Evolutionary conservation across 768 basidiomycete species (phyloP).

Genomic region (Suillus hirtellus): DNA sequence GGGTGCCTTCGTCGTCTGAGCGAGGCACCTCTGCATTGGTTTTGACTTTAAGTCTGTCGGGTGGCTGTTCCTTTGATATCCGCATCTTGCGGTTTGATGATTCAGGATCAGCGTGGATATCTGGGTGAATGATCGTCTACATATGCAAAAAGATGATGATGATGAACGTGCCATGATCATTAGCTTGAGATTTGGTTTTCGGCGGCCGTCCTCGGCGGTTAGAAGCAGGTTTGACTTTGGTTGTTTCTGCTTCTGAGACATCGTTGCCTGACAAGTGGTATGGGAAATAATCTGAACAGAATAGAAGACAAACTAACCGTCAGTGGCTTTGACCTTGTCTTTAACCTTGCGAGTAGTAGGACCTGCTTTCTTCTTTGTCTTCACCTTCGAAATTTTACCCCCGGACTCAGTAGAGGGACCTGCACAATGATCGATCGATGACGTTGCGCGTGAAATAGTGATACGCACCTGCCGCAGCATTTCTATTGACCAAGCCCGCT

Average conservation of each 20-base stretch:
- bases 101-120: slow-evolving; percentile 6
- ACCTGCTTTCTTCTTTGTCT: slow-evolving; percentile 3
- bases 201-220: slow-evolving; percentile 18
- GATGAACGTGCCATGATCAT: background rate
- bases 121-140: background rate
- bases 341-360: background rate
- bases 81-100: slow-evolving; percentile 5
- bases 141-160: background rate
- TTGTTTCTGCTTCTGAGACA: slow-evolving; percentile 8
- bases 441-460: background rate
- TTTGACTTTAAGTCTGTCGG: slow-evolving; percentile 12
- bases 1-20: slow-evolving; percentile 30
- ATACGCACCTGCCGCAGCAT: slow-evolving; percentile 3
- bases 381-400: background rate
- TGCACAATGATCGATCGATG: background rate
- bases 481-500: background rate
- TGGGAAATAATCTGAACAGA: background rate
- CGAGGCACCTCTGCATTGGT: slow-evolving; percentile 4
- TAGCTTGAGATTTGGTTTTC: slow-evolving; percentile 17
- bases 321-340: background rate
- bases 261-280: background rate
- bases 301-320: background rate
- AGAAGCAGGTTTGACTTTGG: slow-evolving; percentile 12
- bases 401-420: background rate
- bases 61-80: background rate